Conservation (phyloP, 176 grass and related monocot species). For the Oryza australiensis region DNA sequence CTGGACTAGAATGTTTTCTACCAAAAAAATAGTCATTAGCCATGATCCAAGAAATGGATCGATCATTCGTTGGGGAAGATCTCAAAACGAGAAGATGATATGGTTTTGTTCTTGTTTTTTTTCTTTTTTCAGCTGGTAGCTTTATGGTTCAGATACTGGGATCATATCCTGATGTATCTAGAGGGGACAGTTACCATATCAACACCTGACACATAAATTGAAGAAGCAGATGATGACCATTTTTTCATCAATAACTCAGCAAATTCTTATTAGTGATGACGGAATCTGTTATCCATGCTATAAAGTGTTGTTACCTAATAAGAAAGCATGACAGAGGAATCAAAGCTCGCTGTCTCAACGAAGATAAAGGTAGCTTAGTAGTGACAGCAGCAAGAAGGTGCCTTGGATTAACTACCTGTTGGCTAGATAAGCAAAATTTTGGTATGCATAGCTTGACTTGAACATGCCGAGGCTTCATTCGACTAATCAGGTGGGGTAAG, state of each 20-base stretch:
- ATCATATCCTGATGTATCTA: constrained; percentile 31
- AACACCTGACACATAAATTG: constrained; percentile 21
- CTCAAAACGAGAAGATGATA: constrained; percentile 18
- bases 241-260: background rate
- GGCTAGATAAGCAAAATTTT: background rate
- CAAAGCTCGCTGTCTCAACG: background rate
- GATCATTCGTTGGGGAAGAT: background rate
- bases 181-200: constrained; percentile 32
- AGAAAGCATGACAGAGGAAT: constrained; percentile 11
- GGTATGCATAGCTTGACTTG: background rate
- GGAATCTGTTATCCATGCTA: background rate
- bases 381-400: background rate
- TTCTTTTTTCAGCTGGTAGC: constrained; percentile 42
- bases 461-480: background rate
- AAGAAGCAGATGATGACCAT: background rate
- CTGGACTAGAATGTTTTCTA: background rate
- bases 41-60: background rate
- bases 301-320: background rate
- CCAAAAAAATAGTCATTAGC: background rate
- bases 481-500: background rate
- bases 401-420: background rate
- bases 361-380: background rate
- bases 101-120: background rate
- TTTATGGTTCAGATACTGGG: constrained; percentile 58
- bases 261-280: background rate